Conservation (phyloP, 306 rosid genomes). For the Glycyrrhiza uralensis region DNA sequence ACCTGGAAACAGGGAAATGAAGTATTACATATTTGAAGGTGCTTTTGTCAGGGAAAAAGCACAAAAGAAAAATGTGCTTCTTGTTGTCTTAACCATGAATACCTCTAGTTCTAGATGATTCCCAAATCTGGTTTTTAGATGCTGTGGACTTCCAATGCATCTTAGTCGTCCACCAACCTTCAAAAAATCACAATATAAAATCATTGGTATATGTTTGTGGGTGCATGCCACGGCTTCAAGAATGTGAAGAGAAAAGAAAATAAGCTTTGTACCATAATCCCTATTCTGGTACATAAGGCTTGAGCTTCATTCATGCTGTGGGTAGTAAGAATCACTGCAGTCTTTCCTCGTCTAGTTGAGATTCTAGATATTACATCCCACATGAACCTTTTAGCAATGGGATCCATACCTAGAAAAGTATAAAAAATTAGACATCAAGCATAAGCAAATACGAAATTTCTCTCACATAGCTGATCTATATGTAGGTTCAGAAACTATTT, state of each 20-base stretch:
- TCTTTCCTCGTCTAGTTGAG: slow-evolving; percentile 91
- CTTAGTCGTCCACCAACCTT: slow-evolving; percentile 88
- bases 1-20: slow-evolving; percentile 45
- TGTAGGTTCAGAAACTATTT: neutral
- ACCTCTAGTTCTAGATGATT: slow-evolving; percentile 96
- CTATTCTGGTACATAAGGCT: slow-evolving; percentile 91
- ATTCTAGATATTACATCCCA: slow-evolving; percentile 96
- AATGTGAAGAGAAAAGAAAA: slow-evolving; percentile 22
- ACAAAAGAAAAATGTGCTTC: slow-evolving; percentile 19
- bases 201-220: neutral
- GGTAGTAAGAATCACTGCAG: slow-evolving; percentile 90
- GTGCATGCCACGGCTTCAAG: slow-evolving; percentile 18
- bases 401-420: slow-evolving; percentile 79
- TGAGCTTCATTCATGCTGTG: slow-evolving; percentile 99
- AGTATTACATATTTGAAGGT: slow-evolving; percentile 29
- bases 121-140: slow-evolving; percentile 87
- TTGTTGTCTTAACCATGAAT: slow-evolving; percentile 9
- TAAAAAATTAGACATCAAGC: slow-evolving; percentile 23
- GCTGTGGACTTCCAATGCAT: slow-evolving; percentile 97
- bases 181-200: slow-evolving; percentile 30
- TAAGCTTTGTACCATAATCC: slow-evolving; percentile 73
- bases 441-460: slow-evolving; percentile 11
- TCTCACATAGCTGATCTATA: slow-evolving; percentile 8
- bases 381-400: slow-evolving; percentile 95
- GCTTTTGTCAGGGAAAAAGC: neutral